Evolutionary conservation across 805 yeast species (phyloP), one percentile per base, ranked within the genome.

Genomic region (Starmerella bombicola): DNA sequence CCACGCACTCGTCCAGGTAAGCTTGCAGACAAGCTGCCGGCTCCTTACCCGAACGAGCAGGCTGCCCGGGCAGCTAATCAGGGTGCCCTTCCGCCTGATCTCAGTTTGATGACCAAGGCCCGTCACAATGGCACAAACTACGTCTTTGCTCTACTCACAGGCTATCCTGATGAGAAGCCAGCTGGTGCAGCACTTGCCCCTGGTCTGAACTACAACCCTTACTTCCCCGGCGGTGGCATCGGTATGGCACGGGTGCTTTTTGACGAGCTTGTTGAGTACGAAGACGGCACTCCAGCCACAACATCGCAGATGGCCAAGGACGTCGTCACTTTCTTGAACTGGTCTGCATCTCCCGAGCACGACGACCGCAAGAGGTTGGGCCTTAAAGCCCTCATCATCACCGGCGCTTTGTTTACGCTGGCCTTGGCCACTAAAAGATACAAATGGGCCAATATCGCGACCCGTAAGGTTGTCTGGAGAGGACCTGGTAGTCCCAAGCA

Each of bases 281-380:
- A 91, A 65, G 98, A 91, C 64, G 98, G 98, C 61, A 91, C 98
- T 45, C 95, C 93, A 45, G 97, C 98, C 40, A 78, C 97, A 40
- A 80, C 97, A 50, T 79, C 97, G 43, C 98, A 91, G 72, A 86
- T 88, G 97, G 98, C 98, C 54, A 91, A 91, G 74, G 98, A 91
- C 66, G 98, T 91, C 43, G 69, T 84, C 49, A 77, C 84, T 40
- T 91, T 91, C 80, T 77, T 91, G 65, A 81, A 86, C 74, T 91
- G 98, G 98, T 84, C 95, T 51, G 69, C 95, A 45, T 95, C 85
- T 70, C 98, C 98, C 48, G 98, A 91, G 70, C 95, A 81, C 58
- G 98, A 91, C 59, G 95, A 85, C 62, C 81, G 98, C 71, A 91
- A 91, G 78, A 83, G 80, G 70, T 71, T 80, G 65, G 98, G 98